Evolutionary conservation across 768 basidiomycete genomes (phyloP).

Genomic region (Lyophyllum semitale): DNA sequence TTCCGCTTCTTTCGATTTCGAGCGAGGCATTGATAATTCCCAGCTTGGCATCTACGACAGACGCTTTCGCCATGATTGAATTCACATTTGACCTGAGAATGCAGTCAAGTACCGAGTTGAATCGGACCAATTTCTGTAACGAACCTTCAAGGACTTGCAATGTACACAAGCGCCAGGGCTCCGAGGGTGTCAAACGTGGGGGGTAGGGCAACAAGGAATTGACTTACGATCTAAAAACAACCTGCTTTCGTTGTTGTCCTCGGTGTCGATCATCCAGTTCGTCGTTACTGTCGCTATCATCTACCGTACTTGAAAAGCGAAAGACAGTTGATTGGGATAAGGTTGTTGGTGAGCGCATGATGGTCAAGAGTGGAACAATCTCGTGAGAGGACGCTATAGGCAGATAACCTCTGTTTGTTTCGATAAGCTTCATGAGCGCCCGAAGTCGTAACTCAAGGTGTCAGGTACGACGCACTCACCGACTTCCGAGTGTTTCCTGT

Average conservation of each 20-base stretch:
- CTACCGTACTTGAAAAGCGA: conserved; percentile 17
- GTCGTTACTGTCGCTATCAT: conserved; percentile 20
- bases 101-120: not conserved
- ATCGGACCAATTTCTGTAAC: conserved; percentile 3
- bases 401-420: not conserved
- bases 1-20: conserved; percentile 58
- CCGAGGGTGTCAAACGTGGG: not conserved
- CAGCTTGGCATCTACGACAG: conserved; percentile 51
- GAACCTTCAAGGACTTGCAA: conserved; percentile 59
- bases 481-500: too few relatives aligned
- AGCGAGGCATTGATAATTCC: conserved; percentile 46
- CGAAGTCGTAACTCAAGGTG: too few relatives aligned
- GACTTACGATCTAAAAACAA: conserved; percentile 22
- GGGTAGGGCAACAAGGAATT: not conserved
- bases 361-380: not conserved
- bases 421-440: not conserved
- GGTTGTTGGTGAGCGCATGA: conserved; percentile 5
- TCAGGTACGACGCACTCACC: too few relatives aligned
- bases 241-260: conserved; percentile 7
- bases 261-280: conserved; percentile 12
- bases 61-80: conserved; percentile 42
- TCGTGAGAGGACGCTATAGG: not conserved
- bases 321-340: conserved; percentile 4
- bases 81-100: conserved; percentile 52
- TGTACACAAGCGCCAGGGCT: conserved; percentile 58